Base-by-base conservation (phyloP, 371 early-diverging fungal genomes). In the Lichtheimia ramosa region DNA sequence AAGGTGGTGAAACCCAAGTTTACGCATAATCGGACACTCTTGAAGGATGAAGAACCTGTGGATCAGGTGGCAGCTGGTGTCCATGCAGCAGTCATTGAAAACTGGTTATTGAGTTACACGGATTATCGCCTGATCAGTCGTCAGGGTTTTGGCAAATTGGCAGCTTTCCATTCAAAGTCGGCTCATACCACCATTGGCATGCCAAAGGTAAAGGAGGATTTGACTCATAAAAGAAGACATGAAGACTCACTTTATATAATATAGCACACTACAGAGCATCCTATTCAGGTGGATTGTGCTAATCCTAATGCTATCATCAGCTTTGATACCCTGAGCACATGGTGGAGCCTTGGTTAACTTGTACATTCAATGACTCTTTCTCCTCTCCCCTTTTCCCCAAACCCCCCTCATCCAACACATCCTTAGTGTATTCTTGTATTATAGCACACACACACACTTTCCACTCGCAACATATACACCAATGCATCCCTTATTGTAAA, bases 121-220 rank as follows among this genome's bases (percentile, higher is more conserved):
- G 70, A 77, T 43, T 81, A 81, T 51, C 71, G 81, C 27, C 60
- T 81, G 3, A 77, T 81, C 43, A 74, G 73, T 51, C 67, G 70
- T 15, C 74, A 77, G 59, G 81, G 81, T 2, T 81, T 72, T 41
- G 81, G 81, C 16, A 81, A 81, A 50, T 69, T 81, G 62, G 78
- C 81, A 20, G 66, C 81, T 0, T 73, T 67, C 54, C 67, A 73
- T 41, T 52, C 63, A 3, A 52, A 63, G 4, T 43, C 52, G 12
- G 48, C 69, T 3, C 58, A 64, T 15, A 67, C 70, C 0, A 73
- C 74, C 20, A 65, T 69, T 28, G 62, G 58, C n/a, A 56, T 73
- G 46, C 74, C 69, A 13, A 56, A 53, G 43, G 68, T 72, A 64
- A 34, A n/a, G n/a, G 21, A 28, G 42, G 24, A 52, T 18, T 23